phyloP scores from a whole-genome alignment of 2,329 filamentous ascomycete species.

The Mycosphaerelloides madeirae region DNA sequence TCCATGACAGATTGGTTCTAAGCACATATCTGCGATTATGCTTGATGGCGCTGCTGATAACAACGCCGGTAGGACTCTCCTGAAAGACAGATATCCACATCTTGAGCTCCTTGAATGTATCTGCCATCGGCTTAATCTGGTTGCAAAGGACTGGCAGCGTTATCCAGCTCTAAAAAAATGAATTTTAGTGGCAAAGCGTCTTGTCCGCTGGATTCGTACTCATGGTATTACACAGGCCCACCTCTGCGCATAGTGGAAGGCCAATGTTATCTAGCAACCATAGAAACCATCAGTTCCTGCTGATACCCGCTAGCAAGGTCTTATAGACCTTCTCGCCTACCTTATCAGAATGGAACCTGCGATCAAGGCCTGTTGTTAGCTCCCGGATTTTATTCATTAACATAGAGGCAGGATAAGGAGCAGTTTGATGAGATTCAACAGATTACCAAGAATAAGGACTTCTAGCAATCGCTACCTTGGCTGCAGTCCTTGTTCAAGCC shows the following conservation, averaged over 20 bases:
- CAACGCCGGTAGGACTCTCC: too few relatives aligned
- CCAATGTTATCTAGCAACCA: not conserved
- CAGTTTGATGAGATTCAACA: not conserved
- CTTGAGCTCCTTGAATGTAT: not conserved
- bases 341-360: not conserved
- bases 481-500: not conserved
- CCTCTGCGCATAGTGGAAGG: not conserved
- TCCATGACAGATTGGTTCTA: too few relatives aligned
- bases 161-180: too few relatives aligned
- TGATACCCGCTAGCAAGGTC: not conserved
- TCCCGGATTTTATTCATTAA: not conserved
- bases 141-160: not conserved
- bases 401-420: not conserved
- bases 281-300: not conserved
- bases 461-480: not conserved
- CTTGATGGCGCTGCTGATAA: not conserved
- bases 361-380: not conserved
- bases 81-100: not conserved
- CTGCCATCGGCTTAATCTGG: not conserved
- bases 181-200: too few relatives aligned
- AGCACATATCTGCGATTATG: not conserved
- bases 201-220: not conserved
- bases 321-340: not conserved
- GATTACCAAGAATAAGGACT: not conserved
- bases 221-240: not conserved